Evolutionary conservation across 2,329 filamentous ascomycete genomes (phyloP), one percentile per base, ranked within the genome.

Genomic region (Rutstroemia sp.): DNA sequence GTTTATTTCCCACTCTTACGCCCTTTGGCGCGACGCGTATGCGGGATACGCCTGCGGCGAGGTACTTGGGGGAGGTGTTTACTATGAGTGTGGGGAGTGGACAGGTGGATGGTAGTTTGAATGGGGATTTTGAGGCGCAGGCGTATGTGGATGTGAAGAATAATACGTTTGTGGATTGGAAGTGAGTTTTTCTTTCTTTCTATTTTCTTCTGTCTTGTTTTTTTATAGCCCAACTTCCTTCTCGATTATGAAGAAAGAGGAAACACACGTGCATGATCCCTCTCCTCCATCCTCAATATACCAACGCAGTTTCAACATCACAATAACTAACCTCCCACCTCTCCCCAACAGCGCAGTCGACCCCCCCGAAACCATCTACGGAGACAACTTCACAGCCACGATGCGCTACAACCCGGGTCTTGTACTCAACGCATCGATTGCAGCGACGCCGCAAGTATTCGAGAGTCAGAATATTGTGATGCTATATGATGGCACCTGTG

Each of bases 401-500:
- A 23, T 7, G 12, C 34, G 48, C n/a, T 34, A 17, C 46, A 34
- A 17, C 4, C n/a, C 25, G 7, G 25, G 12, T 16, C 30, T 16
- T 34, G 59, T 66, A 4, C 52, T 58, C 19, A 62, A 70, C 19
- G 64, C 67, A 5, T 61, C 60, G 1, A 63, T 66, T 42, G 66
- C 71, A 0, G 79, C 77, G 63, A 60, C 65, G 6, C 59, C 71
- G 0, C 67, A 75, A 27, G 61, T 76, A 46, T 73, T 77, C 30
- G 58, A 61, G 77, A 57, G 60, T 81, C 52, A 75, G 75, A 5
- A 46, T 27, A 30, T 39, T 46, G 19, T 52, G 16, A 16, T 17
- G 55, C n/a, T 65, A 9, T 64, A 65, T 45, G 79, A 84, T 61
- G 82, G 82, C 17, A 72, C 72, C 57, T 86, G 82, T 67, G 76